Percentiles rank a stretch among this genome's conserved stretches.
phyloP scores from a whole-genome alignment of 371 early-diverging fungal genomes.

The Sporodiniella umbellata region DNA sequence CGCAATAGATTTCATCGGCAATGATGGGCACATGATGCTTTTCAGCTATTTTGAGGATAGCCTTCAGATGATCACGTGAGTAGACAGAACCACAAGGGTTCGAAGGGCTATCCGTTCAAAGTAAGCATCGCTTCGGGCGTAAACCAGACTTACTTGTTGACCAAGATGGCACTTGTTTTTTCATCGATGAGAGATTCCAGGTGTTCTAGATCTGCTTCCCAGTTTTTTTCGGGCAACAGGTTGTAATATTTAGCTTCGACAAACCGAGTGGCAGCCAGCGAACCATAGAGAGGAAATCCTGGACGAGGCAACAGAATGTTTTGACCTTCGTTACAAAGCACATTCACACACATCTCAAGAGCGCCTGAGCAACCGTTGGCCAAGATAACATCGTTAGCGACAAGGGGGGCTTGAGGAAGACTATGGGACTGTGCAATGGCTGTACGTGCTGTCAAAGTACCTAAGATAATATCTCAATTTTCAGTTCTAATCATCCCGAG shows the following conservation, averaged over 20 bases:
- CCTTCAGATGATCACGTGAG: slow-evolving; percentile 63
- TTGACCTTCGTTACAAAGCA: slow-evolving; percentile 74
- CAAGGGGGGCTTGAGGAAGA: slow-evolving; percentile 66
- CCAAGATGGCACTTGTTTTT: slow-evolving; percentile 75
- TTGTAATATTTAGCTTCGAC: slow-evolving; percentile 78
- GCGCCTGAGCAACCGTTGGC: slow-evolving; percentile 87
- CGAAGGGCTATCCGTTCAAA: slow-evolving; percentile 59
- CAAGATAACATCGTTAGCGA: slow-evolving; percentile 76
- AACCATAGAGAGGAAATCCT: slow-evolving; percentile 88
- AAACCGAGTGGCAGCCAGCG: slow-evolving; percentile 75
- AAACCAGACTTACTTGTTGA: slow-evolving; percentile 68
- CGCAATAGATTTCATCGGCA: slow-evolving; percentile 92
- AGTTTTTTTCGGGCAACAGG: slow-evolving; percentile 74
- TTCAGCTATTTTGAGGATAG: slow-evolving; percentile 73
- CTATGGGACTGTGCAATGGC: slow-evolving; percentile 75
- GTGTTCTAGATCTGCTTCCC: slow-evolving; percentile 84
- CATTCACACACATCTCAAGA: slow-evolving; percentile 73
- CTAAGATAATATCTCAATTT: slow-evolving; percentile 22
- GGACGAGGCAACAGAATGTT: slow-evolving; percentile 88
- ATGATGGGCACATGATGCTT: slow-evolving; percentile 80
- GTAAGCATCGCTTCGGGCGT: not conserved
- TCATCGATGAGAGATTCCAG: slow-evolving; percentile 79
- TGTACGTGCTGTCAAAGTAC: slow-evolving; percentile 63
- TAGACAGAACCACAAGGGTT: slow-evolving; percentile 93
- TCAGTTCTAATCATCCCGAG: not conserved